phyloP scores from a whole-genome alignment of 2,329 filamentous ascomycete species.

The Tolypocladium endophyticum region DNA sequence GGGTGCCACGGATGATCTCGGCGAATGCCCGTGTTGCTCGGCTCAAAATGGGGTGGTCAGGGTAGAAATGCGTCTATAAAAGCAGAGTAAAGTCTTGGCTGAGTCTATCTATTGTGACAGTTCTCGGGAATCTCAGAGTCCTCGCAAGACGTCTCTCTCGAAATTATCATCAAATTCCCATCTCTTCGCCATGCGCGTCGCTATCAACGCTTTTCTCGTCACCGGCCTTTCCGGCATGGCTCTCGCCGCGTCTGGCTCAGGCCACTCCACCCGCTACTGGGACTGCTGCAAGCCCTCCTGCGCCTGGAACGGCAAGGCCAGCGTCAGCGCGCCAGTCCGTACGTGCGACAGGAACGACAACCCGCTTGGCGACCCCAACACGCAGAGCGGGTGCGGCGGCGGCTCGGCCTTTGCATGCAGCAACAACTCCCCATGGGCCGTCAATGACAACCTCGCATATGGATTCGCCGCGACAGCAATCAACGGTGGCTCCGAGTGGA shows the following conservation, averaged over 20 bases:
- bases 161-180: background rate
- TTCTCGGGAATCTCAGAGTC: background rate
- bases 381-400: conserved; percentile 43
- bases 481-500: conserved; percentile 40
- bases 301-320: conserved; percentile 46
- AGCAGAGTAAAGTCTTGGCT: background rate
- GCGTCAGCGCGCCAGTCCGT: conserved; percentile 36
- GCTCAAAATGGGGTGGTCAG: background rate
- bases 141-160: background rate
- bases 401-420: conserved; percentile 51
- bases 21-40: background rate
- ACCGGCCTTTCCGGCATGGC: conserved; percentile 10
- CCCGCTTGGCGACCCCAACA: conserved; percentile 37
- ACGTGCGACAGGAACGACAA: conserved; percentile 46
- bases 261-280: conserved; percentile 33
- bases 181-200: background rate
- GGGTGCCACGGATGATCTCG: background rate
- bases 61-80: background rate
- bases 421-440: conserved; percentile 50
- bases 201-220: conserved; percentile 8
- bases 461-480: conserved; percentile 54
- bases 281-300: conserved; percentile 66
- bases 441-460: conserved; percentile 48
- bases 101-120: background rate
- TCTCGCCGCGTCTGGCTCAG: conserved; percentile 15